Evolutionary conservation across 345 rosid genomes (phyloP), one percentile per base, ranked within the genome.

Genomic region (Sonneratia caseolaris): DNA sequence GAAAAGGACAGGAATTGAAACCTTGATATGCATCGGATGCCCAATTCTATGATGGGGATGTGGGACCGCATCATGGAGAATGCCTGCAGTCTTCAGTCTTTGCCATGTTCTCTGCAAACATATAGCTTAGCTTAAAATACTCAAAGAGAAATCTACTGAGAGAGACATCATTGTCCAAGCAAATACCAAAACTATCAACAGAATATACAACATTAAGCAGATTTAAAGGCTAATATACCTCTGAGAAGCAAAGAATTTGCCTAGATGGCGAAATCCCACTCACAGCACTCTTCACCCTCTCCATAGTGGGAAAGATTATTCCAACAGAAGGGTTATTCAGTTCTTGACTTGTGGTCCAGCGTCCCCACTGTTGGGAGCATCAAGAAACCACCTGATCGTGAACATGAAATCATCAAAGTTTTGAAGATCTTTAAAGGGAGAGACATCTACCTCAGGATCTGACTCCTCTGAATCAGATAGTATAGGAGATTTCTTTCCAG

Each of bases 271-370:
- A 78, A 86, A 93, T 79, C 64, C 96, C 96, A 65, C 74, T 64
- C 70, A 79, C 76, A 37, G 91, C 86, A 73, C 72, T 91, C 82
- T 84, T 88, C 75, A 86, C 96, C 76, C 88, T 87, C 71, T 88
- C 89, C 45, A 93, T 89, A 51, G 98, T 91, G 53, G 97, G 98
- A 70, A 89, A 93, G 74, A 89, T 73, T 68, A 91, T 85, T 79
- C 80, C 75, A 45, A 94, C 76, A 66, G 93, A 91, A 73, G 96
- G 98, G 75, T 79, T 82, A 80, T 80, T 85, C 72, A 80, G 71
- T 84, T 91, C 98, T 79, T 91, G 91, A 78, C 86, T 82, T 68
- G 89, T 86, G 81, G 85, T 94, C 98, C 97, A 94, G 79, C 89
- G 78, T 82, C 96, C 96, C 98, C 98, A 94, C 98, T 91, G 86